Evolutionary conservation across 2,329 filamentous ascomycete genomes (phyloP).

Genomic region (Ophiostoma pallidulum): DNA sequence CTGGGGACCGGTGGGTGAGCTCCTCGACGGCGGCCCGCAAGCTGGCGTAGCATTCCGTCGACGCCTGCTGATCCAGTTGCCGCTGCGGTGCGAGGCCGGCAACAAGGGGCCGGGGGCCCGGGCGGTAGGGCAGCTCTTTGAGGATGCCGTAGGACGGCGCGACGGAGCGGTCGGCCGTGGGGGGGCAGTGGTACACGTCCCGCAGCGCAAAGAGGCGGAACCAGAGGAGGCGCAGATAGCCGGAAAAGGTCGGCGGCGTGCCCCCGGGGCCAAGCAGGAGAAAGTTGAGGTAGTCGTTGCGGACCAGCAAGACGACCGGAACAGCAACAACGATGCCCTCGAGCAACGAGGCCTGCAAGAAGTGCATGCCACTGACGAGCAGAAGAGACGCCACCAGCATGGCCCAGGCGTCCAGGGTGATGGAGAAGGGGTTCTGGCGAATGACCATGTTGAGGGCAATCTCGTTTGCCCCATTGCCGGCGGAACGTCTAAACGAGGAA

Average conservation of each 20-base stretch:
- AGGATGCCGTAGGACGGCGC: slow-evolving; percentile 53
- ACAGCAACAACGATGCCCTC: slow-evolving; percentile 41
- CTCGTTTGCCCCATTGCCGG: slow-evolving; percentile 7
- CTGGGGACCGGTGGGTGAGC: slow-evolving; percentile 34
- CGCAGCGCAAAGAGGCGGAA: slow-evolving; percentile 62
- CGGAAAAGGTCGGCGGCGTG: slow-evolving; percentile 61
- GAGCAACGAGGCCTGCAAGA: slow-evolving; percentile 37
- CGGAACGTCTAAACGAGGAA: slow-evolving; percentile 4
- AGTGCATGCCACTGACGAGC: slow-evolving; percentile 44
- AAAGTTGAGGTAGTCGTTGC: slow-evolving; percentile 67
- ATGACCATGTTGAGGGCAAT: slow-evolving; percentile 33
- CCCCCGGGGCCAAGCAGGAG: slow-evolving; percentile 70
- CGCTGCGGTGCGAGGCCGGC: slow-evolving; percentile 74
- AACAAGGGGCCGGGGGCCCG: slow-evolving; percentile 55
- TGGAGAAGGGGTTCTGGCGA: slow-evolving; percentile 40
- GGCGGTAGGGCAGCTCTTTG: slow-evolving; percentile 47
- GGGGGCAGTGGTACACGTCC: slow-evolving; percentile 53
- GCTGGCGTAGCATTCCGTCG: slow-evolving; percentile 41
- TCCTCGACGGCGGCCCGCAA: slow-evolving; percentile 44
- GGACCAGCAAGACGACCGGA: slow-evolving; percentile 42
- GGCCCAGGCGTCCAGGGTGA: slow-evolving; percentile 43
- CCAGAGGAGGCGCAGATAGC: slow-evolving; percentile 67
- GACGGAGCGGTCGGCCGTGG: slow-evolving; percentile 39
- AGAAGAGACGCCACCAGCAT: slow-evolving; percentile 36
- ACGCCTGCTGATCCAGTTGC: slow-evolving; percentile 60